Percentiles rank a stretch among this genome's conserved stretches.
Conservation (phyloP, 345 rosid genomes). For the Camelina neglecta region DNA sequence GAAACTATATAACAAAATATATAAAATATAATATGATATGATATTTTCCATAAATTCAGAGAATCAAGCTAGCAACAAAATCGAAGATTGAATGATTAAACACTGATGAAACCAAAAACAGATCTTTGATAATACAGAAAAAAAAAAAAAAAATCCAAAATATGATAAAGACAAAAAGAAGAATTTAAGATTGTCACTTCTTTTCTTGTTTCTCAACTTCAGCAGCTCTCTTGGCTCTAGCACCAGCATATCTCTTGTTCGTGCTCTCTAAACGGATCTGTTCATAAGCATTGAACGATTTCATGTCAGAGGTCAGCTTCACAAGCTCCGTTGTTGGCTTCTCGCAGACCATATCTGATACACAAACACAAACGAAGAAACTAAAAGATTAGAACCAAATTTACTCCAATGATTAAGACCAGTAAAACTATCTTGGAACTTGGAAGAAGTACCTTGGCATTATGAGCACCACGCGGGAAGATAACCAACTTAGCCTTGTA, state of each 20-base stretch:
- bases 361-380: neutral
- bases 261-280: conserved; percentile 70
- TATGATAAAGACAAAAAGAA: neutral
- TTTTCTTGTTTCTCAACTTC: conserved; percentile 95
- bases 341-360: conserved; percentile 65
- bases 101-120: too few relatives aligned
- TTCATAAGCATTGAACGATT: conserved; percentile 75
- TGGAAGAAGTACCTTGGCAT: conserved; percentile 56
- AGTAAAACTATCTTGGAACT: neutral
- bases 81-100: neutral
- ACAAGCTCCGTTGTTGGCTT: conserved; percentile 77
- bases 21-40: neutral
- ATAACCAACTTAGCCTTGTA: conserved; percentile 89
- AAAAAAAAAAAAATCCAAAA: neutral
- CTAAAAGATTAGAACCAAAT: neutral
- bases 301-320: conserved; percentile 76
- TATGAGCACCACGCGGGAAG: conserved; percentile 80
- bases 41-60: neutral
- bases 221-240: conserved; percentile 80
- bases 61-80: neutral
- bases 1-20: too few relatives aligned
- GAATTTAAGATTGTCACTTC: conserved; percentile 54
- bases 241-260: conserved; percentile 68
- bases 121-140: neutral
- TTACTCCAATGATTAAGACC: neutral